phyloP scores from a whole-genome alignment of 2,329 filamentous ascomycete genomes.

The Diaporthe humulicola region DNA sequence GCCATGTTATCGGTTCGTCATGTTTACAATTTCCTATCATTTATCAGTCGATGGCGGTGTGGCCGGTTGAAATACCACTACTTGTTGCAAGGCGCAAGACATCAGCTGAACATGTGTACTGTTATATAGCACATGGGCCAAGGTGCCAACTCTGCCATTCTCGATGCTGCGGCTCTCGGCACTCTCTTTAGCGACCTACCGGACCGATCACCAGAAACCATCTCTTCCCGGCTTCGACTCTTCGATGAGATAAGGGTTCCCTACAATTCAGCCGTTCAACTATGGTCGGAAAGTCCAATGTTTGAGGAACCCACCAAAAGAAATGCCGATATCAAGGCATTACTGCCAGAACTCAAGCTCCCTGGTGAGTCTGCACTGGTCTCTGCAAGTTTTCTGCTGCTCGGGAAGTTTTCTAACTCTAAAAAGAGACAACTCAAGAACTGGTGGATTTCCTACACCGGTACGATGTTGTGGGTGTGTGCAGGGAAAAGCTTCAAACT shows the following conservation, averaged over 20 bases:
- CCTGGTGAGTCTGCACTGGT: slow-evolving; percentile 1
- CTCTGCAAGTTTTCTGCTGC: neutral
- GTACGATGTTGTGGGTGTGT: slow-evolving; percentile 10
- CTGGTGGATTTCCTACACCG: slow-evolving; percentile 6
- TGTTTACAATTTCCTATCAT: neutral
- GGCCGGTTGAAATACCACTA: neutral
- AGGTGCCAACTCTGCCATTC: slow-evolving; percentile 28
- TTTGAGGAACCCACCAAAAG: neutral
- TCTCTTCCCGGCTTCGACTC: neutral
- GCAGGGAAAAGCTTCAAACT: slow-evolving; percentile 1
- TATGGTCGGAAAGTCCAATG: slow-evolving; percentile 17
- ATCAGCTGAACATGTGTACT: neutral
- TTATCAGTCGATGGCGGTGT: neutral
- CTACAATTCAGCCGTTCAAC: slow-evolving; percentile 6
- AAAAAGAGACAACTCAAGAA: slow-evolving; percentile 12
- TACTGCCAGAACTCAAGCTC: slow-evolving; percentile 1
- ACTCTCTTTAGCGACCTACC: slow-evolving; percentile 8
- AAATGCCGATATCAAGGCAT: slow-evolving; percentile 1
- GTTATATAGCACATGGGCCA: slow-evolving; percentile 18
- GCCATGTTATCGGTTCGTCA: slow-evolving; percentile 17
- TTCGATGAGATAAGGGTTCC: slow-evolving; percentile 11
- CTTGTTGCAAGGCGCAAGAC: neutral
- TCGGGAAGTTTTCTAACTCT: neutral
- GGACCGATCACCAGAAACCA: slow-evolving; percentile 1
- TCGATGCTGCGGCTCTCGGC: slow-evolving; percentile 21